phyloP scores from a whole-genome alignment of 2,329 filamentous ascomycete species.

The Curvularia sp. region DNA sequence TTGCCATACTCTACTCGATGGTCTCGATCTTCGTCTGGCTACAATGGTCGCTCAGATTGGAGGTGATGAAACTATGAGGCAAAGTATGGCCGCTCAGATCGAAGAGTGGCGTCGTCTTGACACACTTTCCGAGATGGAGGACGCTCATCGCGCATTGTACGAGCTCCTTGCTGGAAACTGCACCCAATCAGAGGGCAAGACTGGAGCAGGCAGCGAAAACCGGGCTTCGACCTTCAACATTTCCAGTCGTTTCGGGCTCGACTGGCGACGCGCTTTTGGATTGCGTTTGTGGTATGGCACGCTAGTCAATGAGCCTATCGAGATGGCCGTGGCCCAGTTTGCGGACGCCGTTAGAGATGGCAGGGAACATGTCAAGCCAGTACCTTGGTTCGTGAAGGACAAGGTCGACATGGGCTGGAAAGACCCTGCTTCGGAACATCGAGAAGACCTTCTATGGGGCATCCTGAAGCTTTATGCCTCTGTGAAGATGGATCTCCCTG shows the following conservation, averaged over 20 bases:
- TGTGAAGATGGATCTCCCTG: constrained; percentile 54
- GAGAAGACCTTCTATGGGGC: constrained; percentile 85
- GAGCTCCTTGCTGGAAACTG: constrained; percentile 88
- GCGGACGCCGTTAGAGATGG: constrained; percentile 74
- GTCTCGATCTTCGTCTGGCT: constrained; percentile 81
- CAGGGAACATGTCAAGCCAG: constrained; percentile 71
- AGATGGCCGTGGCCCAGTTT: constrained; percentile 75
- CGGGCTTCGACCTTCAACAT: constrained; percentile 80
- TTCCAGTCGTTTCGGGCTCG: constrained; percentile 80
- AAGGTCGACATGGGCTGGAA: constrained; percentile 66
- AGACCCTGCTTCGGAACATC: constrained; percentile 63
- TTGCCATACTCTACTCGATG: constrained; percentile 77
- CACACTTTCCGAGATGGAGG: constrained; percentile 84
- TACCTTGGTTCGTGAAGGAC: constrained; percentile 73
- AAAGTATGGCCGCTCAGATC: constrained; percentile 80
- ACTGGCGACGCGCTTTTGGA: constrained; percentile 94
- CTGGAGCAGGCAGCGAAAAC: constrained; percentile 76
- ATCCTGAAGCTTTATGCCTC: constrained; percentile 80
- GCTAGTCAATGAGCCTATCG: constrained; percentile 70
- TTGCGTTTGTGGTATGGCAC: constrained; percentile 89
- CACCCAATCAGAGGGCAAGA: constrained; percentile 80
- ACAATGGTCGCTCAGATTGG: constrained; percentile 85
- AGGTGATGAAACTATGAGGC: constrained; percentile 71
- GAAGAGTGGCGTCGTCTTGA: constrained; percentile 83
- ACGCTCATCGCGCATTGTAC: constrained; percentile 84